phyloP scores from a whole-genome alignment of 108 stramenopile species.

The Pseudonitzschia delicatissima region DNA sequence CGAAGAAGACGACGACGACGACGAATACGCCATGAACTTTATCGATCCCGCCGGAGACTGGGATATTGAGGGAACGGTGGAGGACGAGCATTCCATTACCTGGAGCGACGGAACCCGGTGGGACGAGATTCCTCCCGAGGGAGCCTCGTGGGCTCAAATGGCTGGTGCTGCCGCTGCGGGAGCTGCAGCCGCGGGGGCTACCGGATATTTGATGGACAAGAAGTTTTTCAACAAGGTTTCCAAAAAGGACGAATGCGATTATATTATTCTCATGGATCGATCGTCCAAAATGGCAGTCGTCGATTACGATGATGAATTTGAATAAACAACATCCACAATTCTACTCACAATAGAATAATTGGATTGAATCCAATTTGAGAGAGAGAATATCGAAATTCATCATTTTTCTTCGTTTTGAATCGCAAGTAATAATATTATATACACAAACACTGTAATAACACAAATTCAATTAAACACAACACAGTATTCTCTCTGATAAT shows the following conservation, averaged over 20 bases:
- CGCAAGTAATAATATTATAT: too few species aligned
- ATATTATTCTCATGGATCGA: constrained; percentile 13
- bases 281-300: constrained; percentile 12
- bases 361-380: too few species aligned
- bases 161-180: constrained; percentile 9
- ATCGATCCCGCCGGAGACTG: constrained; percentile 1
- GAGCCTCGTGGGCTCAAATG: not conserved
- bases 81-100: constrained; percentile 13
- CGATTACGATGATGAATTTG: not conserved
- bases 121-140: constrained; percentile 15
- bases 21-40: constrained; percentile 5
- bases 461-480: too few species aligned
- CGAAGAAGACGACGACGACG: not conserved
- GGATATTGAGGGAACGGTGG: constrained; percentile 12
- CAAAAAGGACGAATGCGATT: constrained; percentile 11
- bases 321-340: not conserved
- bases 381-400: too few species aligned
- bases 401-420: too few species aligned
- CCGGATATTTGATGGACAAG: constrained; percentile 15
- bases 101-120: constrained; percentile 18
- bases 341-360: too few species aligned
- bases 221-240: constrained; percentile 18
- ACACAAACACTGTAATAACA: too few species aligned
- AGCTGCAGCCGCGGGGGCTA: constrained; percentile 7
- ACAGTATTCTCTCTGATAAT: too few species aligned